Conservation (phyloP, 2,329 filamentous ascomycete genomes). For the Trichoderma afroharzianum region DNA sequence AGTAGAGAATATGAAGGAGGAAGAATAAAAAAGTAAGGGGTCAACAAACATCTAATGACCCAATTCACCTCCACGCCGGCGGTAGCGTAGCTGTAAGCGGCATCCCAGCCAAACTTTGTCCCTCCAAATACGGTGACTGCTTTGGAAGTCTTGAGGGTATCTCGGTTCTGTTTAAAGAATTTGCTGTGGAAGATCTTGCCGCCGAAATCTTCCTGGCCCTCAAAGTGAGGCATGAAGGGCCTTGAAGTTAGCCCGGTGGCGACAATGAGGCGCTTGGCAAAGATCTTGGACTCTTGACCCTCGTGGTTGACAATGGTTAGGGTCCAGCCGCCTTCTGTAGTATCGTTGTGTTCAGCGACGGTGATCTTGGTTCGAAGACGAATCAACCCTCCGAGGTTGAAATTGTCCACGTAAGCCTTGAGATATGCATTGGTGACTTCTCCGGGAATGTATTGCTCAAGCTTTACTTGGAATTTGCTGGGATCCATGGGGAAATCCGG, state of each 20-base stretch:
- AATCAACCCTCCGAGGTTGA: conserved; percentile 40
- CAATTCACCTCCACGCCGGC: conserved; percentile 55
- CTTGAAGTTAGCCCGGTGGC: conserved; percentile 55
- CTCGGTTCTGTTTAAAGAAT: conserved; percentile 41
- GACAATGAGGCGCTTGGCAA: conserved; percentile 47
- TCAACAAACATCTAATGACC: conserved; percentile 50
- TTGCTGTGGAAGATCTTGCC: conserved; percentile 48
- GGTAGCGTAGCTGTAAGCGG: conserved; percentile 58
- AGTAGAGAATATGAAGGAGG: not conserved
- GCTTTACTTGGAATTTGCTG: conserved; percentile 46
- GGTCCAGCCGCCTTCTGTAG: conserved; percentile 40
- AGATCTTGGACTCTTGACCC: conserved; percentile 28
- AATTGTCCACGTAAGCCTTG: conserved; percentile 41
- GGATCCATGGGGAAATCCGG: conserved; percentile 68
- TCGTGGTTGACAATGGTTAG: conserved; percentile 30
- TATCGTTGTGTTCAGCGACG: conserved; percentile 41
- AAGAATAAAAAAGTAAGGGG: not conserved
- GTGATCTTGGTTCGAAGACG: conserved; percentile 39
- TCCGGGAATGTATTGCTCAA: conserved; percentile 47
- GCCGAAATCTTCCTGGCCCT: conserved; percentile 44
- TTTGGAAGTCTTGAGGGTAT: conserved; percentile 40
- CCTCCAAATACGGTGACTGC: conserved; percentile 56
- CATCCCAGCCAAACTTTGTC: conserved; percentile 63
- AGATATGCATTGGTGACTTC: conserved; percentile 46
- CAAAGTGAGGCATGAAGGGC: conserved; percentile 42